A percentile compares a stretch with the other conserved stretches of the same genome.
phyloP scores from a whole-genome alignment of 164 flowering plant genomes.

The Tinospora cordifolia region DNA sequence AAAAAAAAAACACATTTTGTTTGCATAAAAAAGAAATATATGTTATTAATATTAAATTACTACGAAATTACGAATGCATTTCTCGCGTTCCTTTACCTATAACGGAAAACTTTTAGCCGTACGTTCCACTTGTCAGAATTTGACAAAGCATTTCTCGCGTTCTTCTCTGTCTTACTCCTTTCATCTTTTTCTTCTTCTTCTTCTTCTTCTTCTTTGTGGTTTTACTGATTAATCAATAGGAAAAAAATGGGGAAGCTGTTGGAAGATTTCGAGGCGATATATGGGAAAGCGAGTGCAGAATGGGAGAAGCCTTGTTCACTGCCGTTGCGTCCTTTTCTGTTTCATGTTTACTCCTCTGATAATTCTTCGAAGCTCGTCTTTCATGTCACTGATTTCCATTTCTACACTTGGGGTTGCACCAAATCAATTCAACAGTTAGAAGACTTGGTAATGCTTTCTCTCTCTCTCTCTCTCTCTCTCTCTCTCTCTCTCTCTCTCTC shows the following conservation, averaged over 20 bases:
- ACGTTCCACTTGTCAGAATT: too few species aligned
- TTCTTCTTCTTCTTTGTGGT: background rate
- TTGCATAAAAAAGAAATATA: too few species aligned
- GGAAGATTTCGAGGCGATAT: slow-evolving; percentile 45
- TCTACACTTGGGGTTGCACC: slow-evolving; percentile 42
- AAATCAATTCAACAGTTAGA: slow-evolving; percentile 52
- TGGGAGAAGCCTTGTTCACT: slow-evolving; percentile 18
- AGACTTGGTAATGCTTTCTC: slow-evolving; percentile 44
- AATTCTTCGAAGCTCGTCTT: slow-evolving; percentile 35
- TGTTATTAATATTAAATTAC: too few species aligned
- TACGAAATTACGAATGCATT: too few species aligned
- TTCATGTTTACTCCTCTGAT: slow-evolving; percentile 35
- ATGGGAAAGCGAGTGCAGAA: slow-evolving; percentile 44
- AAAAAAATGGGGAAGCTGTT: slow-evolving; percentile 27
- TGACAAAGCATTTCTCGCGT: too few species aligned
- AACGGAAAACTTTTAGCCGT: too few species aligned
- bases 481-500: background rate
- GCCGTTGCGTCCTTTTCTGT: slow-evolving; percentile 33
- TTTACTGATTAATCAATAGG: too few species aligned
- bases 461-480: background rate
- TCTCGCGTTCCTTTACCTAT: too few species aligned
- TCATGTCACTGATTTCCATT: slow-evolving; percentile 50
- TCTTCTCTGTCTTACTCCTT: background rate
- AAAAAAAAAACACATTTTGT: too few species aligned
- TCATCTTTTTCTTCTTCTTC: background rate